Conservation (phyloP, 2,329 filamentous ascomycete species). For the Niveomyces coronatus region DNA sequence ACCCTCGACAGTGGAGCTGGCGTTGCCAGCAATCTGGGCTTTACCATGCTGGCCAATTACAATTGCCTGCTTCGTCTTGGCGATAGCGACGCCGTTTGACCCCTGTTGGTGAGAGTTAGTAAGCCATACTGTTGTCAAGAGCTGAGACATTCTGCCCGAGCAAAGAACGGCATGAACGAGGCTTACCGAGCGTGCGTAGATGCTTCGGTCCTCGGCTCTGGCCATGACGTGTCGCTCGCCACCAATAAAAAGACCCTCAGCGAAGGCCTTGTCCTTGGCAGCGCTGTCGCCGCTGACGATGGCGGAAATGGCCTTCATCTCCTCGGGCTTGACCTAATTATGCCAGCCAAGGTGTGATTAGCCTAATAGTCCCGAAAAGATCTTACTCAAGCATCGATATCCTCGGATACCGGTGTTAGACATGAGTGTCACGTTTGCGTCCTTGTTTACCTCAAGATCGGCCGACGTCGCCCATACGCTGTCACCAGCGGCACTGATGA, state of each 20-base stretch:
- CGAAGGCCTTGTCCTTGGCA: slow-evolving; percentile 55
- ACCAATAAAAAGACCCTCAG: slow-evolving; percentile 63
- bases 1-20: slow-evolving; percentile 68
- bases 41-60: slow-evolving; percentile 83
- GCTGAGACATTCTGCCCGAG: not conserved
- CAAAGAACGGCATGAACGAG: not conserved
- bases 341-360: too few relatives aligned
- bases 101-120: slow-evolving; percentile 35
- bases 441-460: slow-evolving; percentile 57
- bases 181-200: slow-evolving; percentile 79
- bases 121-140: not conserved
- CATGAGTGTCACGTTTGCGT: too few relatives aligned
- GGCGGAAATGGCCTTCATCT: slow-evolving; percentile 48
- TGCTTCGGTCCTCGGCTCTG: slow-evolving; percentile 63
- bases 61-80: slow-evolving; percentile 82
- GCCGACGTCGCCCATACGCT: slow-evolving; percentile 65
- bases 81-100: slow-evolving; percentile 68
- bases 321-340: slow-evolving; percentile 32
- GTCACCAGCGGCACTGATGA: slow-evolving; percentile 72
- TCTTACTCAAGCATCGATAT: not conserved
- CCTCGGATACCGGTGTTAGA: not conserved
- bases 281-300: slow-evolving; percentile 36
- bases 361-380: not conserved
- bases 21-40: slow-evolving; percentile 59
- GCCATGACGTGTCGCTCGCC: slow-evolving; percentile 72